phyloP scores from a whole-genome alignment of 352 stramenopile species.

The Phytophthora quininea region DNA sequence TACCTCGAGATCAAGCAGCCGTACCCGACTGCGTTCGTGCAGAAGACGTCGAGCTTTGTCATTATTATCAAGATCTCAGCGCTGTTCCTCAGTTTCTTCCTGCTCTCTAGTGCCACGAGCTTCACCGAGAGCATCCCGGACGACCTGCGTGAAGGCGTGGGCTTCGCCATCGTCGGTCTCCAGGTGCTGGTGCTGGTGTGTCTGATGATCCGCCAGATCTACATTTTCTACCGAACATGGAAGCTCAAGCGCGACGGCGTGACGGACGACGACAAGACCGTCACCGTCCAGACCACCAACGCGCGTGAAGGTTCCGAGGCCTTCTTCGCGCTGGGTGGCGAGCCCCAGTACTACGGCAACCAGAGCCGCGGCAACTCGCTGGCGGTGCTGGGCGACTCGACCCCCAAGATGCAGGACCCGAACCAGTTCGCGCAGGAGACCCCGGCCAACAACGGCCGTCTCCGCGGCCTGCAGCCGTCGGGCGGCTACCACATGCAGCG shows the following conservation, averaged over 20 bases:
- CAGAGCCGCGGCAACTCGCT: constrained; percentile 36
- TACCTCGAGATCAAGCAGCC: constrained; percentile 87
- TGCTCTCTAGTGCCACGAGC: constrained; percentile 72
- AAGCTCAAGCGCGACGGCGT: constrained; percentile 68
- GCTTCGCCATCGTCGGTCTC: constrained; percentile 81
- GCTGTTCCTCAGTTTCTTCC: constrained; percentile 82
- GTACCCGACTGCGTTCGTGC: constrained; percentile 81
- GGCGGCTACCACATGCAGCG: constrained; percentile 30
- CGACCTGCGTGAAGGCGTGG: constrained; percentile 75
- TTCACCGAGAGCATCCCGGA: constrained; percentile 74
- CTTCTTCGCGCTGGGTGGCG: constrained; percentile 56
- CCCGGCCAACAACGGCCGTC: constrained; percentile 25
- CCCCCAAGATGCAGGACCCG: constrained; percentile 33
- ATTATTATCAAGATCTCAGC: constrained; percentile 91
- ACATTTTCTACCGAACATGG: constrained; percentile 90
- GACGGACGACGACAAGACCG: constrained; percentile 55
- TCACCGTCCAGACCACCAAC: constrained; percentile 51
- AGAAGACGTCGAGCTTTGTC: constrained; percentile 87
- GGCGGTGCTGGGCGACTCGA: constrained; percentile 44
- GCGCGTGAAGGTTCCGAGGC: constrained; percentile 52
- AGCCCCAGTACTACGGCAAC: constrained; percentile 39
- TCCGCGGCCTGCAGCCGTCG: constrained; percentile 29
- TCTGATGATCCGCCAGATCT: constrained; percentile 84
- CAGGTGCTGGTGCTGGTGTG: constrained; percentile 83
- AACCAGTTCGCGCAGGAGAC: constrained; percentile 37